These are phyloP conservation scores for Colletotrichum agaves DNA, from an alignment of 2,329 filamentous ascomycete species.

Conservation along the genomic window DNA sequence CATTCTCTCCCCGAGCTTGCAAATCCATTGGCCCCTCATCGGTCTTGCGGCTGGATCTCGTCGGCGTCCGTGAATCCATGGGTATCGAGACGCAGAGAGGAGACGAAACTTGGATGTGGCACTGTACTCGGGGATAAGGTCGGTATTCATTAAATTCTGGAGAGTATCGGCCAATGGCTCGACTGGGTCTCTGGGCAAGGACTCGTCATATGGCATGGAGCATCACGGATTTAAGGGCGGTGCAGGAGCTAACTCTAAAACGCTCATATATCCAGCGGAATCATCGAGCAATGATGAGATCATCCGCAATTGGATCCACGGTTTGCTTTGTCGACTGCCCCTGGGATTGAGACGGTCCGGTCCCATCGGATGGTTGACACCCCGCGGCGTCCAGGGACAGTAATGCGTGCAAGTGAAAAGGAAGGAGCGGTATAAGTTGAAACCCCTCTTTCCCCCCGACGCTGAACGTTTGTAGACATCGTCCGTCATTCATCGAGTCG, in stretches of 20 bases:
- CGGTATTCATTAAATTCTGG: slow-evolving; percentile 10
- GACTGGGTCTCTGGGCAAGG: neutral
- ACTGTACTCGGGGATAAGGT: neutral
- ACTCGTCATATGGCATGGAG: slow-evolving; percentile 7
- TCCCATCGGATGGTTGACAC: neutral
- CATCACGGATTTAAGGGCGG: slow-evolving; percentile 14
- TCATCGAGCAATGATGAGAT: slow-evolving; percentile 22
- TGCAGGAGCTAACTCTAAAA: slow-evolving; percentile 18
- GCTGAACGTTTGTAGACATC: no score
- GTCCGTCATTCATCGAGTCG: no score
- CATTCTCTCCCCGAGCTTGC: neutral
- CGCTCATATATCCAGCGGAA: slow-evolving; percentile 20
- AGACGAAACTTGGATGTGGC: neutral
- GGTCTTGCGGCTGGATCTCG: neutral
- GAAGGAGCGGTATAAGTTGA: slow-evolving; percentile 10
- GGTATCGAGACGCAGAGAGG: neutral
- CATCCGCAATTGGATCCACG: neutral
- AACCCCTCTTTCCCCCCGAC: slow-evolving; percentile 6
- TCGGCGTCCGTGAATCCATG: neutral
- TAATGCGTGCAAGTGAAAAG: slow-evolving; percentile 4
- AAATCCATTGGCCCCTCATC: neutral
- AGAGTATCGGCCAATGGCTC: neutral
- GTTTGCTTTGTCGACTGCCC: neutral
- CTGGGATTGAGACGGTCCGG: neutral
- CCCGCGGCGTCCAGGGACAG: neutral